phyloP scores from a whole-genome alignment of 164 flowering plant species.

The Magnolia changhungtana region DNA sequence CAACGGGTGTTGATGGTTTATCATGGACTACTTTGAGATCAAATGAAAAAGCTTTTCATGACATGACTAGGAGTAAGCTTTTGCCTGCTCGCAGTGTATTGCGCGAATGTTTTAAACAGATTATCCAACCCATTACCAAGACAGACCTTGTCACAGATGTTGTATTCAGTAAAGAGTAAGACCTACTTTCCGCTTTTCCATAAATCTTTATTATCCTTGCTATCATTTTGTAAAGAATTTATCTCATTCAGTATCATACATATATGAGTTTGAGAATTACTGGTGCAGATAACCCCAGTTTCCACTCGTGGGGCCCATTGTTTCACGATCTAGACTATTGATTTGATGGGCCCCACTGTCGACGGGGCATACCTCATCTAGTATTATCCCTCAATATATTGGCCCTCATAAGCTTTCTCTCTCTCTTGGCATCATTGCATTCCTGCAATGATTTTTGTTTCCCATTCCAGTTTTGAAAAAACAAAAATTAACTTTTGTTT shows the following conservation, averaged over 20 bases:
- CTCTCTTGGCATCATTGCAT: neutral
- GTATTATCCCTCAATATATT: no score
- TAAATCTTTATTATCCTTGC: neutral
- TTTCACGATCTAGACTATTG: no score
- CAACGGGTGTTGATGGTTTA: constrained; percentile 45
- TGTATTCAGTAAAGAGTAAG: constrained; percentile 64
- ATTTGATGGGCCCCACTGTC: no score
- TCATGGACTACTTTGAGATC: constrained; percentile 65
- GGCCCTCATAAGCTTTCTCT: no score
- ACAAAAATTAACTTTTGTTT: neutral
- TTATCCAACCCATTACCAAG: constrained; percentile 40
- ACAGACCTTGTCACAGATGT: constrained; percentile 67
- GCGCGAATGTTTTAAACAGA: constrained; percentile 85
- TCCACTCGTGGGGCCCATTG: no score
- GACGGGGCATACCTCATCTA: no score
- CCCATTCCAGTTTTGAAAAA: neutral
- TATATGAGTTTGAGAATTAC: no score
- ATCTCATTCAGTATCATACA: no score
- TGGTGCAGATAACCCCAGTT: no score
- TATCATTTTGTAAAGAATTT: no score
- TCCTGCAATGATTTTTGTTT: neutral
- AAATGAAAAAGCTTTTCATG: constrained; percentile 16
- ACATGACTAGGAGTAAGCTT: constrained; percentile 53
- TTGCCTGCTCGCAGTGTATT: constrained; percentile 60
- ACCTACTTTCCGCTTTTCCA: neutral